A percentile compares a stretch with the other conserved stretches of the same genome.
phyloP scores from a whole-genome alignment of 768 basidiomycete genomes.

The Rhodosporidiobolus odoratus region DNA sequence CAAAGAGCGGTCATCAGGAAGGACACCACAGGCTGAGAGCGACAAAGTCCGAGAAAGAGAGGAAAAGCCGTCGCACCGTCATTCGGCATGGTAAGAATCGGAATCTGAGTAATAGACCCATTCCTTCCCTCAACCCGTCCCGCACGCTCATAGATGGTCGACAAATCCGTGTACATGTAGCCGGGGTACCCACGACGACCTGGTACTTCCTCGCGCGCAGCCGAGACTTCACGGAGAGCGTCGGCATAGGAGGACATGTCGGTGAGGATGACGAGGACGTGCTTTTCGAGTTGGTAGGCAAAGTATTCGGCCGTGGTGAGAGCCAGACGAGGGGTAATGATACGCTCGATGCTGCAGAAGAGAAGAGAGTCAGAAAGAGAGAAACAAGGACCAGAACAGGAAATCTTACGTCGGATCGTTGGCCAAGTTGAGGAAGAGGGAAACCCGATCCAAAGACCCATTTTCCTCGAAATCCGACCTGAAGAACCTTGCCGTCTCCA shows the following conservation, averaged over 20 bases:
- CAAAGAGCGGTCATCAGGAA: background rate
- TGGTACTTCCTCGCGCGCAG: conserved; percentile 97
- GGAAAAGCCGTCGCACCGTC: conserved; percentile 63
- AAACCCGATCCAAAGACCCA: conserved; percentile 92
- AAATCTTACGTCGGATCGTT: conserved; percentile 78
- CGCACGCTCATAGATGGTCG: conserved; percentile 97
- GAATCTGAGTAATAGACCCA: conserved; percentile 99
- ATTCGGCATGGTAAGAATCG: conserved; percentile 99
- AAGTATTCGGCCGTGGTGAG: conserved; percentile 99
- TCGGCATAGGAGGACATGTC: conserved; percentile 99
- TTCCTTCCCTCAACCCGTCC: conserved; percentile 96
- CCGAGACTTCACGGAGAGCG: conserved; percentile 94
- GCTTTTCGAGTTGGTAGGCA: conserved; percentile 98
- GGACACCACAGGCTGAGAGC: background rate
- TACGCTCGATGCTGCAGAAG: conserved; percentile 74
- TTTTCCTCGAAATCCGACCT: conserved; percentile 99
- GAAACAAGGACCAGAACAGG: background rate
- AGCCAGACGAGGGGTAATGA: conserved; percentile 96
- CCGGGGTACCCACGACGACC: conserved; percentile 92
- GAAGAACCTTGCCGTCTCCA: conserved; percentile 99
- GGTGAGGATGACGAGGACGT: conserved; percentile 96
- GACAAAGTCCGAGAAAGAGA: too few species aligned
- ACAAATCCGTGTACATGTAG: conserved; percentile 79
- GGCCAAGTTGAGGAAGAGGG: conserved; percentile 95
- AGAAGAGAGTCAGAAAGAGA: background rate